A percentile compares a stretch with the other conserved stretches of the same genome.
These are phyloP conservation scores for Plantago lanceolata DNA, from an alignment of 305 asterid species.

Conservation along the genomic window DNA sequence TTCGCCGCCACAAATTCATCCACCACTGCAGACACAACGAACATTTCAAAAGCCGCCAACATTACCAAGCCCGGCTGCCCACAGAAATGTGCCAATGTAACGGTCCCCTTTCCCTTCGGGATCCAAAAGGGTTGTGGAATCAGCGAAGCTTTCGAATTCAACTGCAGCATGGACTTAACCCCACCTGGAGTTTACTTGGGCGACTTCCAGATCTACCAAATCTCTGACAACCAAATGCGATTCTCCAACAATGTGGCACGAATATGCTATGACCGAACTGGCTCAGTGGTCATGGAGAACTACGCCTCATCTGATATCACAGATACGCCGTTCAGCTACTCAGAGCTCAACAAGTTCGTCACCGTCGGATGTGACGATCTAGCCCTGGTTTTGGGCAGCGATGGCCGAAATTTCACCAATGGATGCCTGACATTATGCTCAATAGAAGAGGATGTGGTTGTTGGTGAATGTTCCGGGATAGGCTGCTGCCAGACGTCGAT, in stretches of 20 bases:
- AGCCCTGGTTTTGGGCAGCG: constrained; percentile 21
- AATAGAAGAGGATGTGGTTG: constrained; percentile 22
- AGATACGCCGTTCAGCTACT: constrained; percentile 31
- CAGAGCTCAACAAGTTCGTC: constrained; percentile 38
- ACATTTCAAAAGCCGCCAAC: constrained; percentile 1
- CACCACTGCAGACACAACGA: not conserved
- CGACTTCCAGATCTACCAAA: not conserved
- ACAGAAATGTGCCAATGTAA: no score
- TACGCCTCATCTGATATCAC: constrained; percentile 18
- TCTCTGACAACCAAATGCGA: constrained; percentile 6
- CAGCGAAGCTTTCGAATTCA: no score
- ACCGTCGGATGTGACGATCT: constrained; percentile 55
- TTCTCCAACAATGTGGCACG: not conserved
- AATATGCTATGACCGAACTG: constrained; percentile 15
- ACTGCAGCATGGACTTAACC: no score
- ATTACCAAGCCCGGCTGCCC: no score
- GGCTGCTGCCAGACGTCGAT: constrained; percentile 59
- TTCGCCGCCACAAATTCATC: constrained; percentile 1
- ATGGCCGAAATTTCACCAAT: constrained; percentile 29
- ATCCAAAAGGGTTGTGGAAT: no score
- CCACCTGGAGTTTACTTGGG: no score
- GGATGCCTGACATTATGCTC: constrained; percentile 45
- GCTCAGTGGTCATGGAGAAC: not conserved
- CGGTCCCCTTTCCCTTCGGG: no score
- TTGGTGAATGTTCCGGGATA: constrained; percentile 45